A percentile compares a stretch with the other conserved stretches of the same genome.
These are phyloP conservation scores for Penicillium sclerotiorum DNA, from an alignment of 2,329 filamentous ascomycete genomes.

Conservation along the genomic window DNA sequence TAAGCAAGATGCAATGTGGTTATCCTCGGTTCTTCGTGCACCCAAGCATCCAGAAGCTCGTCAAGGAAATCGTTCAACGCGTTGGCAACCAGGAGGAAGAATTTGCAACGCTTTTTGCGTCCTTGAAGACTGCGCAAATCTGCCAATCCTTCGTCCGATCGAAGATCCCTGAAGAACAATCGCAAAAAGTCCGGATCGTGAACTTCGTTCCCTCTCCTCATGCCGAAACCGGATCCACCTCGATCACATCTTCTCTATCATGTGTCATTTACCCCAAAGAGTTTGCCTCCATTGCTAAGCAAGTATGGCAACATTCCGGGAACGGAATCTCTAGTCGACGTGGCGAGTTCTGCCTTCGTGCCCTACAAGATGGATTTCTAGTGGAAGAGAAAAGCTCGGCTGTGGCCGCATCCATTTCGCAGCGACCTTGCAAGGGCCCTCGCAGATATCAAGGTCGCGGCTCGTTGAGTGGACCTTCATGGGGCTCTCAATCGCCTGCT, in stretches of 20 bases:
- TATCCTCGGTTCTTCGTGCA: slow-evolving; percentile 97
- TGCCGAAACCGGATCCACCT: slow-evolving; percentile 63
- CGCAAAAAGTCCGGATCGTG: slow-evolving; percentile 57
- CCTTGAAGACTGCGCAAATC: slow-evolving; percentile 66
- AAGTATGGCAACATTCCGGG: slow-evolving; percentile 96
- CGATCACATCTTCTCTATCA: slow-evolving; percentile 63
- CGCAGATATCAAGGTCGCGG: slow-evolving; percentile 73
- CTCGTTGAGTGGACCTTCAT: slow-evolving; percentile 50
- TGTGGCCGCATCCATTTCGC: slow-evolving; percentile 25
- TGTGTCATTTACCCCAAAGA: slow-evolving; percentile 72
- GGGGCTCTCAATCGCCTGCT: slow-evolving; percentile 38
- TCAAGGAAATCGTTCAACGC: slow-evolving; percentile 65
- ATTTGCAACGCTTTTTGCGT: slow-evolving; percentile 79
- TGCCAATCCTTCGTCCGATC: slow-evolving; percentile 72
- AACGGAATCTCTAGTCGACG: slow-evolving; percentile 89
- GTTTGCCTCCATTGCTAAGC: slow-evolving; percentile 74
- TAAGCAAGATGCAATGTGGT: slow-evolving; percentile 80
- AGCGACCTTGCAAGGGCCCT: slow-evolving; percentile 67
- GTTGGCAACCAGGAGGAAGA: slow-evolving; percentile 60
- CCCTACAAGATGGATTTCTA: slow-evolving; percentile 71
- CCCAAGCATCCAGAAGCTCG: slow-evolving; percentile 75
- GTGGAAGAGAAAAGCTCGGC: slow-evolving; percentile 49
- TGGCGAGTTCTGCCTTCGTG: slow-evolving; percentile 81
- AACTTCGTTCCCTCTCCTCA: slow-evolving; percentile 59
- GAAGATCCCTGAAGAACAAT: slow-evolving; percentile 33